Conservation (phyloP, 2,329 filamentous ascomycete genomes). For the Fusarium sacchari region DNA sequence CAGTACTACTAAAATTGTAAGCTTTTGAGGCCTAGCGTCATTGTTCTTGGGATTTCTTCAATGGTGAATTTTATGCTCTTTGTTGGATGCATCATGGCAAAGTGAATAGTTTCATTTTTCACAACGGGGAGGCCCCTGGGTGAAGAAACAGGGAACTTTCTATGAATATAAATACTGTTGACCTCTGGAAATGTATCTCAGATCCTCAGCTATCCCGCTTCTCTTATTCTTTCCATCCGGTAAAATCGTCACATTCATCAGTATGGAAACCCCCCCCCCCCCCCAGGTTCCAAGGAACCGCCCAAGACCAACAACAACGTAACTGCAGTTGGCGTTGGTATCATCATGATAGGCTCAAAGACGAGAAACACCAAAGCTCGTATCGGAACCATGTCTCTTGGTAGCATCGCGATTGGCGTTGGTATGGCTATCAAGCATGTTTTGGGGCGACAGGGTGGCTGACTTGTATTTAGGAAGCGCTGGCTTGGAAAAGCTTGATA, state of each 20-base stretch:
- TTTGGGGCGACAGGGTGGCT: neutral
- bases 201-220: neutral
- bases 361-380: neutral
- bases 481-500: neutral
- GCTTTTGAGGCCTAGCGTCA: conserved; percentile 19
- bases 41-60: neutral
- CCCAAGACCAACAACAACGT: neutral
- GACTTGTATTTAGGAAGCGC: neutral
- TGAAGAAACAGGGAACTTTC: neutral
- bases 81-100: neutral
- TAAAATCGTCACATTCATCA: neutral
- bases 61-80: neutral
- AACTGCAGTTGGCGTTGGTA: neutral
- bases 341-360: neutral
- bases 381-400: neutral
- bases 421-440: neutral
- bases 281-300: neutral
- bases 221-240: neutral
- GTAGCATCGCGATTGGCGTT: neutral
- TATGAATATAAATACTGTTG: neutral
- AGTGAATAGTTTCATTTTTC: neutral
- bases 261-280: neutral
- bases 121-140: neutral
- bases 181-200: neutral
- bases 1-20: conserved; percentile 39